Evolutionary conservation across 257 asterid genomes (phyloP), one percentile per base, ranked within the genome.

Genomic region (Solanum peruvianum): DNA sequence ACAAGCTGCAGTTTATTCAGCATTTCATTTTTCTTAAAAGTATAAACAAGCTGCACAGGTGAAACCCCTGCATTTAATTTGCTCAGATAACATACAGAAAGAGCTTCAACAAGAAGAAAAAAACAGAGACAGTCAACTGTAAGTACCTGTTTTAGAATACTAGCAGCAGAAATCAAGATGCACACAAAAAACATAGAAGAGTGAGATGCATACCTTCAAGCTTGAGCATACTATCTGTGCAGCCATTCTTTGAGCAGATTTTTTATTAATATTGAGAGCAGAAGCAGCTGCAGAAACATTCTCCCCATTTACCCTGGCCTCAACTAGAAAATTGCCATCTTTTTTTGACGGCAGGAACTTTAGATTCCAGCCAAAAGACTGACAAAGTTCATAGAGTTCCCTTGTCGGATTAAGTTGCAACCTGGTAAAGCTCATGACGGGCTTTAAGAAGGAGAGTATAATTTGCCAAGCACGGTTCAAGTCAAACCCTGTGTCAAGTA

Each of bases 331-430:
- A 21, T 88, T 90, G 29, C 94, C 91, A 44, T 92, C 94, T 87
- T 86, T 92, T 93, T 90, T 93, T 15, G 83, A 56, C 7, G 91
- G 27, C 85, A 91, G 86, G 88, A 89, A 91, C 76, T 92, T 83
- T 86, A 93, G 69, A 67, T 91, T 89, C 95, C 95, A 93, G 87
- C 90, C 86, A 86, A 88, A 87, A 88, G 91, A 91, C 89, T 97
- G 99, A 90, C 98, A 94, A 88, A 97, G 96, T 90, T 96, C 99
- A 31, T 39, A 81, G 88, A 96, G 91, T 83, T 96, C 97, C 92
- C 98, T 92, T 67, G 91, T 72, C 47, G 99, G 96, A 92, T 94
- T 95, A 69, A 88, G 47, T 62, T 87, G 95, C 90, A 96, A 88
- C 93, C 92, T 95, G 42, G 97, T 88, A 82, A 88, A 90, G 89